Conservation (phyloP, 1,284 basidiomycete genomes). For the Leccinum colubrinum region DNA sequence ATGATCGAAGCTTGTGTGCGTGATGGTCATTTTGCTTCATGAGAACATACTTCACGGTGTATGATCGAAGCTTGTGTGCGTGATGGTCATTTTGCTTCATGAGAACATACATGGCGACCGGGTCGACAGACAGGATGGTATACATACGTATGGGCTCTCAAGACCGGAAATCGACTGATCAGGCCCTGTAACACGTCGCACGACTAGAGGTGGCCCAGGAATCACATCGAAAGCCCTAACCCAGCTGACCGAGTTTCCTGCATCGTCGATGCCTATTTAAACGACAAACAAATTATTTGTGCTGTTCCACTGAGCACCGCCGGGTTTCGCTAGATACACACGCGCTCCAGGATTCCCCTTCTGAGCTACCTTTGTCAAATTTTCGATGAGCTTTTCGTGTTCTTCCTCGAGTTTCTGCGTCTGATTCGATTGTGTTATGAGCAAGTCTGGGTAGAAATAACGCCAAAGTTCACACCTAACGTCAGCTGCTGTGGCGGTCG, state of each 20-base stretch:
- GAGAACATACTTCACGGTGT: no score
- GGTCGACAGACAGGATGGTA: no score
- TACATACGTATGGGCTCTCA: no score
- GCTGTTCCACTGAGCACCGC: slow-evolving; percentile 45
- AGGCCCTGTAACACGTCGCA: no score
- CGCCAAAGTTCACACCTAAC: neutral
- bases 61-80: no score
- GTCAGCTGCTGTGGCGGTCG: slow-evolving; percentile 4
- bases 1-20: no score
- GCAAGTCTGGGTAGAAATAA: neutral
- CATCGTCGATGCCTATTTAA: slow-evolving; percentile 68
- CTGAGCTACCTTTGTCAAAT: slow-evolving; percentile 8
- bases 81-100: no score
- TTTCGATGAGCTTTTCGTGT: slow-evolving; percentile 10
- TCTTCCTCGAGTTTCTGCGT: neutral
- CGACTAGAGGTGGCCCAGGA: no score
- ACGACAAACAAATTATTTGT: slow-evolving; percentile 43
- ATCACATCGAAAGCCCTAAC: slow-evolving; percentile 32
- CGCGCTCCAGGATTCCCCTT: slow-evolving; percentile 12
- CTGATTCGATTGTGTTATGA: slow-evolving; percentile 7
- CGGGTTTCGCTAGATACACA: slow-evolving; percentile 47
- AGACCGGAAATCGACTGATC: no score
- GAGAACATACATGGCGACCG: no score
- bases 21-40: no score
- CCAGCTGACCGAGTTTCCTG: slow-evolving; percentile 54